These are phyloP conservation scores for Suillus placidus DNA, from an alignment of 768 basidiomycete genomes.

Conservation along the genomic window DNA sequence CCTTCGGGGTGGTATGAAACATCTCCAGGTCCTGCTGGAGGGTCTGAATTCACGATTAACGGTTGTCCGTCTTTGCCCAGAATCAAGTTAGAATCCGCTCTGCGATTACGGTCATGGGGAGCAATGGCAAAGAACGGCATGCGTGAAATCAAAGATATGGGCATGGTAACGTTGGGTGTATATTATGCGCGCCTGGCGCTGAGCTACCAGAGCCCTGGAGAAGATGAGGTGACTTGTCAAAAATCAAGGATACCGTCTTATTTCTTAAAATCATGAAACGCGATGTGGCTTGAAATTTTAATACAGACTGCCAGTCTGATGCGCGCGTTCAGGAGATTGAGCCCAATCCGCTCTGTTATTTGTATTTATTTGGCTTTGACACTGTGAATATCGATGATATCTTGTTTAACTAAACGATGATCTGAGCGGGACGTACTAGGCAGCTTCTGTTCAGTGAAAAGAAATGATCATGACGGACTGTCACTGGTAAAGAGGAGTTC, in stretches of 20 bases:
- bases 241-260: not conserved
- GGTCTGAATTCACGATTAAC: not conserved
- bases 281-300: slow-evolving; percentile 6
- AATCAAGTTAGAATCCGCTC: not conserved
- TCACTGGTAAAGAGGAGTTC: too few relatives aligned
- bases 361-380: too few relatives aligned
- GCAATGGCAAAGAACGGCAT: not conserved
- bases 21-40: not conserved
- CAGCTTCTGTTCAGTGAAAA: too few relatives aligned
- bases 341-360: too few relatives aligned
- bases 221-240: not conserved
- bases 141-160: not conserved
- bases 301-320: not conserved
- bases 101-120: not conserved
- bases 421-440: too few relatives aligned
- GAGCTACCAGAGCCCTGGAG: not conserved
- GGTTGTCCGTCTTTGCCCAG: not conserved
- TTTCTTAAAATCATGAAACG: not conserved
- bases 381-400: too few relatives aligned
- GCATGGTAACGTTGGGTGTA: not conserved
- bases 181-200: slow-evolving; percentile 4
- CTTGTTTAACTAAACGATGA: too few relatives aligned
- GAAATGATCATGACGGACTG: too few relatives aligned
- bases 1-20: not conserved
- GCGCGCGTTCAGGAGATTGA: too few relatives aligned